Conservation (phyloP, 768 basidiomycete species). For the Rhodosporidiobolus sp. region DNA sequence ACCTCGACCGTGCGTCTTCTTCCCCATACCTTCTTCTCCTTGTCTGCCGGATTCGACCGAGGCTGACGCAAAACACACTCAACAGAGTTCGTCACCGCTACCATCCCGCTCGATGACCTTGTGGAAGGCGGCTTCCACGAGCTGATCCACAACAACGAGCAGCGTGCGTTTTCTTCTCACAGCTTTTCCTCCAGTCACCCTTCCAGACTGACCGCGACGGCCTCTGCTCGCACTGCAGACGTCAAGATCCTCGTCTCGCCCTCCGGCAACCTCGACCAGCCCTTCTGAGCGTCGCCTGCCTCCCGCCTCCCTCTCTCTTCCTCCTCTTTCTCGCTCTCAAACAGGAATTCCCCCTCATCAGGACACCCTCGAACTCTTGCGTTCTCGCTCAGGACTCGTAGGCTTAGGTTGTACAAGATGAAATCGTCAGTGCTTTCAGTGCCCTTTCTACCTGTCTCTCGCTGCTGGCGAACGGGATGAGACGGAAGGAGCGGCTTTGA, state of each 20-base stretch:
- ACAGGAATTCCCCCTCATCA: too few relatives aligned
- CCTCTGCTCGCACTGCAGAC: too few relatives aligned
- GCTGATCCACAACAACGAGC: constrained; percentile 29
- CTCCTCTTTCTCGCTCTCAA: background rate
- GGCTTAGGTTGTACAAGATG: too few relatives aligned
- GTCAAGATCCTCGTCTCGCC: constrained; percentile 34
- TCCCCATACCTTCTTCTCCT: background rate
- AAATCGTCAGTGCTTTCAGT: too few relatives aligned
- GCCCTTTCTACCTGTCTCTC: too few relatives aligned
- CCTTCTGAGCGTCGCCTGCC: background rate
- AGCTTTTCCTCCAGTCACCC: background rate
- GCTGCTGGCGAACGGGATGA: too few relatives aligned
- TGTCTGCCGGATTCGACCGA: too few relatives aligned
- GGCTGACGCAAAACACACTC: too few relatives aligned
- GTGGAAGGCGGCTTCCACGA: constrained; percentile 32
- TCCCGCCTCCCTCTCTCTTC: background rate
- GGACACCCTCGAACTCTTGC: too few relatives aligned
- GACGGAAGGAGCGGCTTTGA: too few relatives aligned
- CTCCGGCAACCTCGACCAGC: constrained; percentile 17
- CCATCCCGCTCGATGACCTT: constrained; percentile 24
- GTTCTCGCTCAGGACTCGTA: too few relatives aligned
- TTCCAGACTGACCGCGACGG: background rate
- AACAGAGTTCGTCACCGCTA: constrained; percentile 26
- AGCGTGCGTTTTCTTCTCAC: constrained; percentile 12
- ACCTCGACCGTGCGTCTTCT: constrained; percentile 46